These are phyloP conservation scores for Diaporthe eres DNA, from an alignment of 2,329 filamentous ascomycete genomes.

Conservation along the genomic window DNA sequence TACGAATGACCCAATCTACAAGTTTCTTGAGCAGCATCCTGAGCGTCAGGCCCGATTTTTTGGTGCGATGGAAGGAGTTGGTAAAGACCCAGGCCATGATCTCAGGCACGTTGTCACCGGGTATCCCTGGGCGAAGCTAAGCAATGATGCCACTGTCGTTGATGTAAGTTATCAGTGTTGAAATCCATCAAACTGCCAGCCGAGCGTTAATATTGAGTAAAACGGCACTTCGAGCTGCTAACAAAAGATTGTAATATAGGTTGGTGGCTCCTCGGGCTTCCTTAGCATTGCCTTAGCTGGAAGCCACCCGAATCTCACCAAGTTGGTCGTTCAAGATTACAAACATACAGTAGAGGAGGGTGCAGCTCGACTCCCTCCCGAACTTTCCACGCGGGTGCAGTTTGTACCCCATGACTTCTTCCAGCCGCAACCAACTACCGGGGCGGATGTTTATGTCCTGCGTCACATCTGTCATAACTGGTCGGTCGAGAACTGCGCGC, in stretches of 20 bases:
- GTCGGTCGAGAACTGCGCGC: slow-evolving; percentile 14
- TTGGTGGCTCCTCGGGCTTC: slow-evolving; percentile 11
- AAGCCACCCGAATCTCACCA: slow-evolving; percentile 1
- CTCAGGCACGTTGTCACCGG: slow-evolving; percentile 8
- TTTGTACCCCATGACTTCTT: slow-evolving; percentile 13
- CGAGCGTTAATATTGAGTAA: too few species aligned
- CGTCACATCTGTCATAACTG: slow-evolving; percentile 21
- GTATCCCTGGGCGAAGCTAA: neutral
- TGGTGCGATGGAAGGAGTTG: slow-evolving; percentile 13
- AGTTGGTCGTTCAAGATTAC: neutral
- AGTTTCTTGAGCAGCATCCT: slow-evolving; percentile 16
- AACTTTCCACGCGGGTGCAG: neutral
- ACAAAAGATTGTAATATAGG: neutral
- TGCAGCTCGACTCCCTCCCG: neutral
- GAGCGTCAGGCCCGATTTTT: neutral
- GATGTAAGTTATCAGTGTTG: neutral
- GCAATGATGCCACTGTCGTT: slow-evolving; percentile 1
- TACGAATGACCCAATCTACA: slow-evolving; percentile 9
- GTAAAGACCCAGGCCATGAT: slow-evolving; percentile 19
- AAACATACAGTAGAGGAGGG: slow-evolving; percentile 7
- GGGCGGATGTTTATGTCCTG: slow-evolving; percentile 17
- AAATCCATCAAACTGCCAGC: rapidly evolving
- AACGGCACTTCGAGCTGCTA: neutral
- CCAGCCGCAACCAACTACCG: neutral
- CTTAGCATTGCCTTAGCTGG: slow-evolving; percentile 13